Evolutionary conservation across 345 rosid genomes (phyloP).

Genomic region (Garcia nutans): DNA sequence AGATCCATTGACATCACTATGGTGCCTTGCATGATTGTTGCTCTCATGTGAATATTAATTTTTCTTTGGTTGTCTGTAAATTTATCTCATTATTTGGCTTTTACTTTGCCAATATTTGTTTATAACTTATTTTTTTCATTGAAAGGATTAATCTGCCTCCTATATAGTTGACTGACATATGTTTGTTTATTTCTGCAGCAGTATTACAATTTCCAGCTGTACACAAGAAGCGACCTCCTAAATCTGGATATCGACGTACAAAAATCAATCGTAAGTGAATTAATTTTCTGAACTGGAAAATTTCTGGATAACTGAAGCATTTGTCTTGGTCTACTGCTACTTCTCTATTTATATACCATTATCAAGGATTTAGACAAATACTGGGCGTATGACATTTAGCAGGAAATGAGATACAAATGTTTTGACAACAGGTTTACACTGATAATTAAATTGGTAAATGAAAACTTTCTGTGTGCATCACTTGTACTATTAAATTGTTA

Average conservation of each 20-base stretch:
- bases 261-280: constrained; percentile 67
- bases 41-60: background rate
- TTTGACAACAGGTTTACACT: background rate
- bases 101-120: background rate
- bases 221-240: constrained; percentile 72
- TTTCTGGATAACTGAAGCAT: background rate
- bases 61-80: background rate
- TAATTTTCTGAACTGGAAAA: background rate
- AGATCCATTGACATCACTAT: background rate
- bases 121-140: background rate
- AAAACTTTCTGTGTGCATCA: background rate
- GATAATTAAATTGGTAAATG: background rate
- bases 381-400: background rate
- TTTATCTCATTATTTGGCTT: background rate
- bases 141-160: constrained; percentile 9
- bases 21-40: background rate
- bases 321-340: background rate
- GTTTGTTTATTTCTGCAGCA: constrained; percentile 49
- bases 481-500: background rate
- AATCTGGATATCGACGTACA: constrained; percentile 82
- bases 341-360: background rate
- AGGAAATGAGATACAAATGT: constrained; percentile 1
- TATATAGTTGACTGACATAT: constrained; percentile 20
- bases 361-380: background rate
- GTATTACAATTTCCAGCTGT: constrained; percentile 84